Percentiles rank a stretch among this genome's conserved stretches.
These are phyloP conservation scores for Akanthomyces muscarius DNA, from an alignment of 2,329 filamentous ascomycete species.

Conservation along the genomic window DNA sequence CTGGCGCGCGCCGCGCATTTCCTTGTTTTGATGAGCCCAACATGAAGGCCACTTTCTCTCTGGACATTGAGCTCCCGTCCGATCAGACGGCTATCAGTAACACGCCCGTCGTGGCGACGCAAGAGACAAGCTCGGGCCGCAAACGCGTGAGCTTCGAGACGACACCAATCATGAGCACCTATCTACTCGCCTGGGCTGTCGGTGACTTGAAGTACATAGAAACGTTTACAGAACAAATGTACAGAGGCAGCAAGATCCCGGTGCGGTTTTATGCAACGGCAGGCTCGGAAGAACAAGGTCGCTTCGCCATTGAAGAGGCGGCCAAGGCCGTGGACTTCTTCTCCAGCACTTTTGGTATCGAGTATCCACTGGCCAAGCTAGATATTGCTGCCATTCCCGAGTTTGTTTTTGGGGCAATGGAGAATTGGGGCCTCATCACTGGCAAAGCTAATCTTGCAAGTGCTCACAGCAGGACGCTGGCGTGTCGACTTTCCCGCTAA, in stretches of 20 bases:
- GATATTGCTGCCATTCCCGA: conserved; percentile 88
- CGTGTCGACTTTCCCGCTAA: neutral
- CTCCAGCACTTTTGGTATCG: conserved; percentile 84
- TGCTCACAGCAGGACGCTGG: conserved; percentile 18
- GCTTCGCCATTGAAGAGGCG: conserved; percentile 84
- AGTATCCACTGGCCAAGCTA: conserved; percentile 51
- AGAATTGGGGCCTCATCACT: conserved; percentile 96
- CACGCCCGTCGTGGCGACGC: conserved; percentile 85
- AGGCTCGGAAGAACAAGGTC: conserved; percentile 83
- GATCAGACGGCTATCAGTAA: conserved; percentile 89
- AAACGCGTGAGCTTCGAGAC: conserved; percentile 90
- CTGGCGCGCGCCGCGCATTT: conserved; percentile 86
- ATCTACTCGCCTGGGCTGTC: conserved; percentile 88
- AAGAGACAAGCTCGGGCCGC: conserved; percentile 65
- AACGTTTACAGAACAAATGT: conserved; percentile 83
- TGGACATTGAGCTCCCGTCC: conserved; percentile 87
- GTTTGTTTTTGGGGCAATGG: conserved; percentile 93
- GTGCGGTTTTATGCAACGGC: conserved; percentile 92
- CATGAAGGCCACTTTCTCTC: conserved; percentile 86
- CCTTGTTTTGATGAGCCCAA: conserved; percentile 96
- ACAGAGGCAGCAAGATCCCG: conserved; percentile 84
- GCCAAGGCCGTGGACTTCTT: conserved; percentile 90
- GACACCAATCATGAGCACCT: conserved; percentile 92
- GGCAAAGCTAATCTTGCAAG: conserved; percentile 69
- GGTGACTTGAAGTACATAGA: conserved; percentile 93